Percentiles rank a stretch among this genome's conserved stretches.
Evolutionary conservation across 2,329 filamentous ascomycete genomes (phyloP).

Genomic region (Pleomassaria siparia): DNA sequence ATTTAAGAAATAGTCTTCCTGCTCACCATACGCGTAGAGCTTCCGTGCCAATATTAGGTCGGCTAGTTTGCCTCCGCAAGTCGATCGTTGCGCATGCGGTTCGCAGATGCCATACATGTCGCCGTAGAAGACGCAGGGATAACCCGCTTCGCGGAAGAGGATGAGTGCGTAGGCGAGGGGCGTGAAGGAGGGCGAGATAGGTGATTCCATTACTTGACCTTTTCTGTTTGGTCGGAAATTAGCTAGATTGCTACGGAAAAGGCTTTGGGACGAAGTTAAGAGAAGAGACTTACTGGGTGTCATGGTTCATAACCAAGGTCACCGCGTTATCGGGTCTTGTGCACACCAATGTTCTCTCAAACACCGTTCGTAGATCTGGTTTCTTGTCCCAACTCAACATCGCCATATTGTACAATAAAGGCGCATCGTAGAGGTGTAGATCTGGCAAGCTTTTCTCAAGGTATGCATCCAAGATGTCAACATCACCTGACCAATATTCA

Average conservation of each 20-base stretch:
- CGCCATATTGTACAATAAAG: conserved; percentile 66
- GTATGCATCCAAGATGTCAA: conserved; percentile 56
- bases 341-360: conserved; percentile 59
- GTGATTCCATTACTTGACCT: conserved; percentile 55
- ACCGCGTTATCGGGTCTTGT: conserved; percentile 56
- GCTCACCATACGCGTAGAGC: conserved; percentile 64
- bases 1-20: conserved; percentile 62
- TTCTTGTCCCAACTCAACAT: conserved; percentile 55
- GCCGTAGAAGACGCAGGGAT: conserved; percentile 68
- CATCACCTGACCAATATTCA: conserved; percentile 65
- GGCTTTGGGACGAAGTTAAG: background rate
- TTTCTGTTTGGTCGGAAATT: conserved; percentile 3
- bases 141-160: conserved; percentile 60
- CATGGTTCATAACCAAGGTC: conserved; percentile 1
- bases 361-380: conserved; percentile 63
- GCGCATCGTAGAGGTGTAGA: conserved; percentile 61
- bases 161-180: conserved; percentile 69
- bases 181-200: conserved; percentile 65
- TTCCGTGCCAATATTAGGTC: conserved; percentile 61
- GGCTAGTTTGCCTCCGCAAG: conserved; percentile 55
- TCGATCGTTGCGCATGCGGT: conserved; percentile 51
- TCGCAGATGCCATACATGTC: conserved; percentile 63
- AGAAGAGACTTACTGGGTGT: conserved; percentile 1
- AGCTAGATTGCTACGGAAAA: too few relatives aligned
- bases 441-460: conserved; percentile 55